phyloP scores from a whole-genome alignment of 768 basidiomycete genomes.

The Termitomyces sp. region DNA sequence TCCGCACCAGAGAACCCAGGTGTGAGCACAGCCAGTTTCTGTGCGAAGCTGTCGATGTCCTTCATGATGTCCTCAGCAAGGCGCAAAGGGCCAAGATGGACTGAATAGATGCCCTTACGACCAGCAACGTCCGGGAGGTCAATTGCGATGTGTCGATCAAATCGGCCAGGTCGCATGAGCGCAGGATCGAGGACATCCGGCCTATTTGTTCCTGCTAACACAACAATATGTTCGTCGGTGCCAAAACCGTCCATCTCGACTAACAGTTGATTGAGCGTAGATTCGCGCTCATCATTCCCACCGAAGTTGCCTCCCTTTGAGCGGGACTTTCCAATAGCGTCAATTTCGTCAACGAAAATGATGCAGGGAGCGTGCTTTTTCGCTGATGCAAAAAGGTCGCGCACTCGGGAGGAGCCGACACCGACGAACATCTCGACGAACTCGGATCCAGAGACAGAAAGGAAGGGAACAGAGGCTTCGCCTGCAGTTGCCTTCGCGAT shows the following conservation, averaged over 20 bases:
- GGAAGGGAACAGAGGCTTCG: constrained; percentile 96
- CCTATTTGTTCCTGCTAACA: constrained; percentile 95
- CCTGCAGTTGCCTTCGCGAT: constrained; percentile 98
- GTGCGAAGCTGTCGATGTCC: constrained; percentile 60
- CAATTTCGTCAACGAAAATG: constrained; percentile 99
- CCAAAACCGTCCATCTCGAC: constrained; percentile 99
- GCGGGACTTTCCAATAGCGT: constrained; percentile 95
- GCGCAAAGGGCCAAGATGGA: constrained; percentile 84
- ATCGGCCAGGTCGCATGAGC: constrained; percentile 94
- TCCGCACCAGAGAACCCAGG: constrained; percentile 99
- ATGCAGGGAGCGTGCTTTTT: constrained; percentile 98
- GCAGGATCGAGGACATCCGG: constrained; percentile 96
- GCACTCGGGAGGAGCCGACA: constrained; percentile 94
- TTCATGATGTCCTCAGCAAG: constrained; percentile 53
- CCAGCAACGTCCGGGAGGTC: constrained; percentile 94
- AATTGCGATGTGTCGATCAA: constrained; percentile 95
- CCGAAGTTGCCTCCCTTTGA: constrained; percentile 71
- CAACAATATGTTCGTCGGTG: constrained; percentile 94
- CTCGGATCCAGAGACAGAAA: constrained; percentile 97
- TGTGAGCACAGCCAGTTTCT: constrained; percentile 93
- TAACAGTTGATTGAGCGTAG: constrained; percentile 93
- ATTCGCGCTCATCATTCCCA: constrained; percentile 97
- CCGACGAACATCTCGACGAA: constrained; percentile 99
- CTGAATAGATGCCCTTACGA: constrained; percentile 89
- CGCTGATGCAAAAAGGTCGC: constrained; percentile 95